phyloP scores from a whole-genome alignment of 192 early-diverging fungal species.

The Paraglomus occultum region DNA sequence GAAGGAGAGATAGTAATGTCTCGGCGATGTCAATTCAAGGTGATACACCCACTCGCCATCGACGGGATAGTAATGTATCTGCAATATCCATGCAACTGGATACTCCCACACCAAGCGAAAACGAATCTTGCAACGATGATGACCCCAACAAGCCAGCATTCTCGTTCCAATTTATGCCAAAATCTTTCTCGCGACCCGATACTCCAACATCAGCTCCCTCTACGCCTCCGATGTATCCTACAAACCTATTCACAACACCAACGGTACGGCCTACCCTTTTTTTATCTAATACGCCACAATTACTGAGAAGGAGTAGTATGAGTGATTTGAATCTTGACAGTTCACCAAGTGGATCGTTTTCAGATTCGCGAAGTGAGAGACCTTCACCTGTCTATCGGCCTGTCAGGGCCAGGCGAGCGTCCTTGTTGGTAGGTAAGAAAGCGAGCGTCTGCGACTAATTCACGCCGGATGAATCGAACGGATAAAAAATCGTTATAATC shows the following conservation, averaged over 20 bases:
- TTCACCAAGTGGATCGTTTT: background rate
- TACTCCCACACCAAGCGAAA: conserved; percentile 20
- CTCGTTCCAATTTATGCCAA: conserved; percentile 15
- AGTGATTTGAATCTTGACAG: conserved; percentile 26
- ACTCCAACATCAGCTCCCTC: conserved; percentile 4
- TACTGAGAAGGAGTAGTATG: conserved; percentile 12
- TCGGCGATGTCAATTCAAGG: conserved; percentile 30
- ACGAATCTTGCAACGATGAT: conserved; percentile 9
- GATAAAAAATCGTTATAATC: too few relatives aligned
- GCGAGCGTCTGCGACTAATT: background rate
- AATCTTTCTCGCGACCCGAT: conserved; percentile 14
- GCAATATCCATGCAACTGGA: conserved; percentile 30
- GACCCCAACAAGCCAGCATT: conserved; percentile 17
- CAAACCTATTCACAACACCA: conserved; percentile 16
- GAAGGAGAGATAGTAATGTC: conserved; percentile 27
- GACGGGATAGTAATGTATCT: conserved; percentile 31
- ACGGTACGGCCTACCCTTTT: background rate
- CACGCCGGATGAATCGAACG: too few relatives aligned
- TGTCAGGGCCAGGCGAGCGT: conserved; percentile 25
- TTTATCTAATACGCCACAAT: background rate
- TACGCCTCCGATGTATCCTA: conserved; percentile 11
- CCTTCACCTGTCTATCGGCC: conserved; percentile 23
- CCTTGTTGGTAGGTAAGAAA: conserved; percentile 14
- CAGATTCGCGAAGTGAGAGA: conserved; percentile 7
- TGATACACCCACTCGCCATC: conserved; percentile 19